Base-by-base conservation (phyloP, 768 basidiomycete species). In the Russula emetica region DNA sequence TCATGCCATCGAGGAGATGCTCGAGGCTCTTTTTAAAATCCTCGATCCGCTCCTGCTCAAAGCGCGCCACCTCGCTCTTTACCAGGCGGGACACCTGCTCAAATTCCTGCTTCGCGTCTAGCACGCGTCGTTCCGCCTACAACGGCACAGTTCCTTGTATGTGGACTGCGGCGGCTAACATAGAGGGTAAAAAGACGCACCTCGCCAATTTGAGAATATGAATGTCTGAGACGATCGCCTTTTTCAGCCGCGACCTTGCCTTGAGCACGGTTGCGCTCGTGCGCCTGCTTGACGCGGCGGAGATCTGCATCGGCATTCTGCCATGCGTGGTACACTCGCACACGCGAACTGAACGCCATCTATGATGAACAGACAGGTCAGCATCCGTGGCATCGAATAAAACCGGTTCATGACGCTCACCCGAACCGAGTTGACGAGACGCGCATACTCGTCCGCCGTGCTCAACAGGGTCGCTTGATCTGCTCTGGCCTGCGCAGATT, bases 371-470 rank as follows among this genome's bases (percentile, higher is more conserved):
- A 10, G 18, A 47, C 4, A 40, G 7, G 22, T 34, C 34, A 52
- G 57, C 30, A 20, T 24, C 42, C 34, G 22, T n/a, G 22, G 42
- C 20, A 22, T 44, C 20, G 20, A 6, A 38, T 18, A 9, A 58
- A 49, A 42, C 11, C 45, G 9, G 55, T 28, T 28, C 7, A 49
- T 49, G 13, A 6, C 18, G 78, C 90, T 59, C 72, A 92, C 92
- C 65, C 92, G 81, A 58, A 95, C 93, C 61, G 90, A 92, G 69
- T 83, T 85, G 66, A 96, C 90, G 58, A 98, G 79, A 57, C 96
- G 81, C n/a, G 93, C 84, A 72, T 98, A 98, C 74, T 97, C 94
- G 71, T 98, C 96, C 53, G 85, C 92, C 54, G 91, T 90, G 57
- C 84, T 85, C 81, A 94, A 79, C 32, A 98, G 72, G 0, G 89